Base-by-base conservation (phyloP, 345 rosid genomes). In the Brassica nigra region DNA sequence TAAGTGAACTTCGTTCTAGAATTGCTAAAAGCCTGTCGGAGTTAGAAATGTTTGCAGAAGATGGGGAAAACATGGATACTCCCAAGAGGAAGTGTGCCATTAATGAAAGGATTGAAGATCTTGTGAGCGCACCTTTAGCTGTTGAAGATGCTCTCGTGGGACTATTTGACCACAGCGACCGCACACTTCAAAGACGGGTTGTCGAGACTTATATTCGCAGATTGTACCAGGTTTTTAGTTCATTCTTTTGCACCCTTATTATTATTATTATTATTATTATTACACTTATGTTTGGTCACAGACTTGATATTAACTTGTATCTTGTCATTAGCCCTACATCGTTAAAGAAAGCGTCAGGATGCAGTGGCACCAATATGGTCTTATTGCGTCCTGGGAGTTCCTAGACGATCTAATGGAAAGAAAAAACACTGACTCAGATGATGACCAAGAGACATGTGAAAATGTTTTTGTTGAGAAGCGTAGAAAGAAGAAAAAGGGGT, bases 101-200 rank as follows among this genome's bases (percentile, higher is more conserved):
- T 23, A 23, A 23, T 23, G 27, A 23, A 23, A 23, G 27, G 27
- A 23, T 23, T 69, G 90, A 92, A 81, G 98, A 89, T 85, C 92
- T 96, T 63, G 99, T 96, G 54, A 87, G 90, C 75, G 89, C 94
- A 85, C 95, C 99, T 76, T 78, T 93, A 81, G 99, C 97, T 66
- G 99, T 96, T 82, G 99, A 96, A 86, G 99, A 96, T 76, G 98
- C 99, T 78, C 97, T 93, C 49, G 92, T 93, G 79, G 95, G 99
- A 77, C 86, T 96, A 47, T 96, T 96, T 89, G 99, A 96, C 87
- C 99, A 96, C 76, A 89, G 97, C 68, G 99, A 96, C 87, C 97
- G 92, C 88, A 93, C 99, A 62, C 99, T 96, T 80, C 97, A 96
- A 79, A 86, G 98, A 83, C 89, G 97, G 70, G 99, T 93, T 47